phyloP scores from a whole-genome alignment of 2,329 filamentous ascomycete genomes.

The Neonectria hederae region DNA sequence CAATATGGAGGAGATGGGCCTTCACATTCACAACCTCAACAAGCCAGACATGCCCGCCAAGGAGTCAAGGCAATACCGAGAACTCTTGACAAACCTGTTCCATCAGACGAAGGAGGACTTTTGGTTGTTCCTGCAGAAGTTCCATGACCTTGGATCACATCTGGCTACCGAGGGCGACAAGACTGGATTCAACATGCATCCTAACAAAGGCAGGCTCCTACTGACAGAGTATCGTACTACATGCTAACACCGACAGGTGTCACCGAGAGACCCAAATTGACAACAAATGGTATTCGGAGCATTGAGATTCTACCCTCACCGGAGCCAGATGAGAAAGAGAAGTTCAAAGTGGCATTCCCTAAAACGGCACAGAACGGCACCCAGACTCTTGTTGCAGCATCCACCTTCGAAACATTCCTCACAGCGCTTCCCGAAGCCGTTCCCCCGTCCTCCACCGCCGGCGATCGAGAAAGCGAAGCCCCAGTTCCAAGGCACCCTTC shows the following conservation, averaged over 20 bases:
- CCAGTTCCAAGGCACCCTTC: background rate
- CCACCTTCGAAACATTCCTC: background rate
- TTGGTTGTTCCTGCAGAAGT: constrained; percentile 1
- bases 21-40: constrained; percentile 10
- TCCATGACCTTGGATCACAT: background rate
- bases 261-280: background rate
- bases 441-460: background rate
- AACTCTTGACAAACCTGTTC: background rate
- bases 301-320: background rate
- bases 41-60: background rate
- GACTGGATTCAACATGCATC: background rate
- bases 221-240: background rate
- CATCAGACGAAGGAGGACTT: constrained; percentile 7
- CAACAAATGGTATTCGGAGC: background rate
- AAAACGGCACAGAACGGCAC: constrained; percentile 7
- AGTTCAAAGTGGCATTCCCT: background rate
- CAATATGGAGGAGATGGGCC: constrained; percentile 9
- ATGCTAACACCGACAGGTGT: background rate
- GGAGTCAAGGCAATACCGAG: constrained; percentile 1
- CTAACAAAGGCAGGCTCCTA: background rate
- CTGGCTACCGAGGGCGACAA: background rate
- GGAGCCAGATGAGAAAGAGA: background rate
- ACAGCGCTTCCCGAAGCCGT: background rate
- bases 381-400: constrained; percentile 1
- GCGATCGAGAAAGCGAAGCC: background rate